These are phyloP conservation scores for Aquilaria agallochum DNA, from an alignment of 441 rosid species.

Conservation along the genomic window DNA sequence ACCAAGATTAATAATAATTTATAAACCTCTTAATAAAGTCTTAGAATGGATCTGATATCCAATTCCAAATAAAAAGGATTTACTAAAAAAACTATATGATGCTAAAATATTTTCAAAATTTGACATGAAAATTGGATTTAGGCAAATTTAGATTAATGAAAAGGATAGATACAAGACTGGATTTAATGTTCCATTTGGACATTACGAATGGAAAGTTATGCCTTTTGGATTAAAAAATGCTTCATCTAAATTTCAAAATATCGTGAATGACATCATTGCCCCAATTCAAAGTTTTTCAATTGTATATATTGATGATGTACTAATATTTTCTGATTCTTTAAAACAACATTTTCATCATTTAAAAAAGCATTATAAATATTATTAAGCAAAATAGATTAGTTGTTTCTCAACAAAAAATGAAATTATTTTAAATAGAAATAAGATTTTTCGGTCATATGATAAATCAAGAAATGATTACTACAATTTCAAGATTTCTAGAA, in stretches of 20 bases:
- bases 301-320: conserved; percentile 5
- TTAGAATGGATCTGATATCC: too few relatives aligned
- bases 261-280: background rate
- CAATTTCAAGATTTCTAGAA: background rate
- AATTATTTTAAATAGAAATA: background rate
- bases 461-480: background rate
- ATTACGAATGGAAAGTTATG: too few relatives aligned
- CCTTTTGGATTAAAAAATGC: background rate
- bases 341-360: background rate
- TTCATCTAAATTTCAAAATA: too few relatives aligned
- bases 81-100: background rate
- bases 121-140: background rate
- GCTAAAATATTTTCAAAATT: conserved; percentile 6
- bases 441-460: background rate
- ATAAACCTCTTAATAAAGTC: too few relatives aligned
- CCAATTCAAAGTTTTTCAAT: background rate
- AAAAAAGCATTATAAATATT: too few relatives aligned
- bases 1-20: too few relatives aligned
- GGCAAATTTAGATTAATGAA: too few relatives aligned
- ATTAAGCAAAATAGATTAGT: too few relatives aligned
- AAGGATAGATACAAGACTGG: too few relatives aligned
- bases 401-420: too few relatives aligned
- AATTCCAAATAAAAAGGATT: too few relatives aligned
- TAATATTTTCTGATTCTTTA: background rate
- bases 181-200: too few relatives aligned